Evolutionary conservation across 345 rosid species (phyloP), one percentile per base, ranked within the genome.

Genomic region (Lepidium didymum): DNA sequence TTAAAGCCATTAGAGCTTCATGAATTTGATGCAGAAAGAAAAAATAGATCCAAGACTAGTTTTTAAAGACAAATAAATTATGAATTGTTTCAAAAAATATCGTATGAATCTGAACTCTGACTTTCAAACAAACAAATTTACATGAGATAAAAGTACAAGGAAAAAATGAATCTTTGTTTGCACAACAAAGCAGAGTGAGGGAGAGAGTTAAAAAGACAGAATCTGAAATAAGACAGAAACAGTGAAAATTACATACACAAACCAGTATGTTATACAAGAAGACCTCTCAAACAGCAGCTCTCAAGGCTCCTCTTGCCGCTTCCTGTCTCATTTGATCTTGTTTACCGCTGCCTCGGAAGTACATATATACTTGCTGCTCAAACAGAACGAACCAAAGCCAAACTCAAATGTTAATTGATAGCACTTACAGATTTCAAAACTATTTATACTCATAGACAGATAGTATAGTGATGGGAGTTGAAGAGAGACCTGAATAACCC

Each of bases 281-380:
- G 25, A 43, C 4, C 52, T 60, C 36, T 89, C 70, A 89, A 21
- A 87, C 67, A 54, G 91, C 93, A 15, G 93, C 87, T 73, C 91
- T 82, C 82, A 86, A 56, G 15, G 84, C 85, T 46, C 85, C 80
- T 65, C 87, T 67, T 0, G 89, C 86, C 4, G 88, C 89, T 14
- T 76, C 81, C 2, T 77, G 85, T 77, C 78, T 83, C 78, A 80
- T 53, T 70, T 86, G 82, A 13, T 84, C 90, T 33, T 82, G 86
- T 75, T 86, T 90, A 11, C 92, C 96, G 8, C 82, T 81, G 36
- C 97, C 97, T 61, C 97, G 82, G 87, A 87, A 90, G 63, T 87
- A 87, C 95, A 86, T 86, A 80, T 82, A 84, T 1, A 86, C 90
- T 87, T 81, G 89, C 97, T 90, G 95, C 68, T 56, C 75, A 69